phyloP scores from a whole-genome alignment of 1,284 basidiomycete species.

The Puccinia hordei region DNA sequence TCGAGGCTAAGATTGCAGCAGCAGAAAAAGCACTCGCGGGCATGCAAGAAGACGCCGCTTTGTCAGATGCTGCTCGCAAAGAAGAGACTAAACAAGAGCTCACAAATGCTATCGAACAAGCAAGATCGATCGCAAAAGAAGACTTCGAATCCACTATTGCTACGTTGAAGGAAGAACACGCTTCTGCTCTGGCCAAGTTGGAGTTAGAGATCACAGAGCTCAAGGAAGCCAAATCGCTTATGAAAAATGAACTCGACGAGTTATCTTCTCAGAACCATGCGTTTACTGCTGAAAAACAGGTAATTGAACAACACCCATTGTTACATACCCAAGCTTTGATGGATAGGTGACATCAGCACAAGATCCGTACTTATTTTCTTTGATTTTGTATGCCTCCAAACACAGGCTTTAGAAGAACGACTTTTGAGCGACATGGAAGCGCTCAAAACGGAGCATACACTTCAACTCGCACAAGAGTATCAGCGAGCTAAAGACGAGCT shows the following conservation, averaged over 20 bases:
- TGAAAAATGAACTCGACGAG: conserved; percentile 22
- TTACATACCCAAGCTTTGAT: background rate
- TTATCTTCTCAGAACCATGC: background rate
- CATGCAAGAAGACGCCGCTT: background rate
- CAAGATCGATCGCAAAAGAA: background rate
- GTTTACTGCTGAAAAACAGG: conserved; percentile 24
- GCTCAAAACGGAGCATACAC: conserved; percentile 29
- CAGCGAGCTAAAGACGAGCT: conserved; percentile 45
- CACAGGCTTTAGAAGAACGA: conserved; percentile 25
- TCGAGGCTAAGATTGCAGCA: conserved; percentile 22
- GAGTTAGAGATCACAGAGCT: conserved; percentile 21
- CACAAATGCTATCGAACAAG: conserved; percentile 13
- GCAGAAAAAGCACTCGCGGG: conserved; percentile 11
- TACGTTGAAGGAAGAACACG: conserved; percentile 26
- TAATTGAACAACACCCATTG: background rate
- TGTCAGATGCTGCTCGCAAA: conserved; percentile 3
- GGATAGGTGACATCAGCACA: background rate
- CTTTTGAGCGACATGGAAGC: conserved; percentile 19
- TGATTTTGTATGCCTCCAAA: background rate
- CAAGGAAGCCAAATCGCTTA: background rate
- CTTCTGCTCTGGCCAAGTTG: conserved; percentile 13
- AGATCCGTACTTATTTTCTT: background rate
- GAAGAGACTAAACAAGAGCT: conserved; percentile 12
- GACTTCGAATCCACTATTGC: conserved; percentile 17
- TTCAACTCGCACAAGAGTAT: conserved; percentile 28